Evolutionary conservation across 495 filamentous ascomycete genomes (phyloP).

Genomic region (Penicillium paxilli): DNA sequence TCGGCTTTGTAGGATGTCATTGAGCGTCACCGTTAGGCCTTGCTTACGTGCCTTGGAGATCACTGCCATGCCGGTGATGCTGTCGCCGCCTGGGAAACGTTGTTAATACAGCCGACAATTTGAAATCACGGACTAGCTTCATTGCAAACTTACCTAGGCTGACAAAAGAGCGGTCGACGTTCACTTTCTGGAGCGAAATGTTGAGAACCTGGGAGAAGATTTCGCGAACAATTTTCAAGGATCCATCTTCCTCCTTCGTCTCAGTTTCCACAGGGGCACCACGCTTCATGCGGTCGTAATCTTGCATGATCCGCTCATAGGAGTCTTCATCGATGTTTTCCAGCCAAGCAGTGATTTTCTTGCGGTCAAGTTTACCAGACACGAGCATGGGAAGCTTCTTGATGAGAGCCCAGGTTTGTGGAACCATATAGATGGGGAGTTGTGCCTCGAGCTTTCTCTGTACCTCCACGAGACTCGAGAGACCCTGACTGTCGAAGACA

Average conservation of each 20-base stretch:
- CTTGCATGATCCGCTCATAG: constrained; percentile 40
- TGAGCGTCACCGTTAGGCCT: constrained; percentile 34
- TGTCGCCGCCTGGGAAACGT: constrained; percentile 44
- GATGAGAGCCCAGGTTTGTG: constrained; percentile 43
- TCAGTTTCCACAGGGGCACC: constrained; percentile 25
- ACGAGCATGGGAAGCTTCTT: constrained; percentile 48
- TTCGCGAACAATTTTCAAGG: constrained; percentile 30
- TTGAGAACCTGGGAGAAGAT: constrained; percentile 54
- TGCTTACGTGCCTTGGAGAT: constrained; percentile 39
- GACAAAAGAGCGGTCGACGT: constrained; percentile 41
- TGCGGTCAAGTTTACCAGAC: constrained; percentile 51
- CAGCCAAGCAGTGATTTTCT: constrained; percentile 44
- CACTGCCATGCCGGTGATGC: constrained; percentile 43
- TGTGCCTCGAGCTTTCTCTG: constrained; percentile 36
- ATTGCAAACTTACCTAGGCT: constrained; percentile 37
- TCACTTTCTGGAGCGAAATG: constrained; percentile 38
- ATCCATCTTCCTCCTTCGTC: constrained; percentile 22
- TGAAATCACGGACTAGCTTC: background rate
- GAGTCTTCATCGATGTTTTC: constrained; percentile 37
- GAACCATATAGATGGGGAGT: constrained; percentile 51
- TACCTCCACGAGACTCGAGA: constrained; percentile 33
- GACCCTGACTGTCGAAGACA: constrained; percentile 22
- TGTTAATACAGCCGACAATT: constrained; percentile 21
- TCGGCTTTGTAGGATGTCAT: constrained; percentile 37
- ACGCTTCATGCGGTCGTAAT: constrained; percentile 33